Conservation (phyloP, 768 basidiomycete genomes). For the Phlebiopsis flavidoalba region DNA sequence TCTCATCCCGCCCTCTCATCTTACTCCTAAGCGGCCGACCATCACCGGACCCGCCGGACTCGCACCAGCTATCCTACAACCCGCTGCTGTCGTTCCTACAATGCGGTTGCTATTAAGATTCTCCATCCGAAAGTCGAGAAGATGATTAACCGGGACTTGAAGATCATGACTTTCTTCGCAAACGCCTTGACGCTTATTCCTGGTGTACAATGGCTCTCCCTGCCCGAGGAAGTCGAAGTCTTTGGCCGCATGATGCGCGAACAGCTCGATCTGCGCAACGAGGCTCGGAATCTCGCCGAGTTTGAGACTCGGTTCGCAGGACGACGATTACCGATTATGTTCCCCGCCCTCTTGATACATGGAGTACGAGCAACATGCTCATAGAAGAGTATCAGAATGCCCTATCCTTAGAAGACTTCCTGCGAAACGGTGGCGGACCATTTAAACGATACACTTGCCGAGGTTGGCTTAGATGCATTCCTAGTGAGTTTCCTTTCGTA, state of each 20-base stretch:
- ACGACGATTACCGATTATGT: conserved; percentile 77
- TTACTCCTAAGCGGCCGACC: conserved; percentile 62
- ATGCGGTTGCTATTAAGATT: conserved; percentile 92
- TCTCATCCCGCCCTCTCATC: conserved; percentile 80
- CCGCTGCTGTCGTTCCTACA: conserved; percentile 73
- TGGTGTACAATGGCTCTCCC: conserved; percentile 93
- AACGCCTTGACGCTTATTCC: conserved; percentile 71
- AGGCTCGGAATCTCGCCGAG: conserved; percentile 78
- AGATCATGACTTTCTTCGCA: conserved; percentile 95
- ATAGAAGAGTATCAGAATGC: conserved; percentile 95
- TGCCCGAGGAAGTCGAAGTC: conserved; percentile 91
- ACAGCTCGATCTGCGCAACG: conserved; percentile 87
- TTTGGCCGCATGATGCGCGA: conserved; percentile 97
- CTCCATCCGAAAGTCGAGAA: conserved; percentile 85
- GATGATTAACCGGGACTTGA: conserved; percentile 82
- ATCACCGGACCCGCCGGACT: conserved; percentile 45
- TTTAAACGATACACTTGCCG: conserved; percentile 88
- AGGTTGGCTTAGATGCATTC: conserved; percentile 92
- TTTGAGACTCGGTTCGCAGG: conserved; percentile 87
- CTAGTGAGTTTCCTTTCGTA: conserved; percentile 48
- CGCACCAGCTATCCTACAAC: conserved; percentile 41
- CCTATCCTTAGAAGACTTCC: conserved; percentile 79
- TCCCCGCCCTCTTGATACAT: conserved; percentile 83
- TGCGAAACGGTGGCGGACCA: conserved; percentile 88
- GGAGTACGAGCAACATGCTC: conserved; percentile 78